phyloP scores from a whole-genome alignment of 2,329 filamentous ascomycete species.

The Emmonsia crescens region DNA sequence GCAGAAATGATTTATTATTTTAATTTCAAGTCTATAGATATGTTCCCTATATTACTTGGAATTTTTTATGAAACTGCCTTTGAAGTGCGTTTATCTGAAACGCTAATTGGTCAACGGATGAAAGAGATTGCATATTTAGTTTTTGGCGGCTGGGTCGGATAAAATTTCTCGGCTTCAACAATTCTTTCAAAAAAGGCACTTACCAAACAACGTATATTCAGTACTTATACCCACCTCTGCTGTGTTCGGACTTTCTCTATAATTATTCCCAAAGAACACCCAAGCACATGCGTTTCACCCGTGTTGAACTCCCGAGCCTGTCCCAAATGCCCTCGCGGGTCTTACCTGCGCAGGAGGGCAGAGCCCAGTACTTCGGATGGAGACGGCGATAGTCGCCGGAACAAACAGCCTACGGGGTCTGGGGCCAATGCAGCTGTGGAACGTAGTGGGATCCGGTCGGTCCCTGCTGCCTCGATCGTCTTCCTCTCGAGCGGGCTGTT shows the following conservation, averaged over 20 bases:
- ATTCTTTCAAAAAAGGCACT: not conserved
- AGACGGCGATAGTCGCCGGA: slow-evolving; percentile 20
- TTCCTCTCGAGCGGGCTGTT: not conserved
- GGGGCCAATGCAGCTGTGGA: slow-evolving; percentile 4
- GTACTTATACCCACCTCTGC: not conserved
- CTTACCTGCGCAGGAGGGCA: slow-evolving; percentile 10
- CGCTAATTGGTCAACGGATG: not conserved
- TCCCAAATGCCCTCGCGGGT: slow-evolving; percentile 13
- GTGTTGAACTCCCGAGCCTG: not conserved
- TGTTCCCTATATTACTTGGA: not conserved
- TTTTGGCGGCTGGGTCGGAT: not conserved
- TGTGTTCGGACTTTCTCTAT: not conserved
- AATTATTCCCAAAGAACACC: not conserved
- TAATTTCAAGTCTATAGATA: not conserved
- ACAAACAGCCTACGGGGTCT: slow-evolving; percentile 21
- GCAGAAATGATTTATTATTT: not conserved
- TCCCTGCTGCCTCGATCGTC: not conserved
- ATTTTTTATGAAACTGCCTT: not conserved
- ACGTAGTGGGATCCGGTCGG: slow-evolving; percentile 4
- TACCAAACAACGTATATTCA: not conserved
- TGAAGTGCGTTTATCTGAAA: not conserved
- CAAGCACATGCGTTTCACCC: slow-evolving; percentile 9
- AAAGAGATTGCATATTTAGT: not conserved
- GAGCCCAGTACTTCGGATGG: slow-evolving; percentile 15
- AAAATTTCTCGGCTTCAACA: not conserved